Conservation (phyloP, 345 rosid species). For the Eucalyptus camaldulensis region DNA sequence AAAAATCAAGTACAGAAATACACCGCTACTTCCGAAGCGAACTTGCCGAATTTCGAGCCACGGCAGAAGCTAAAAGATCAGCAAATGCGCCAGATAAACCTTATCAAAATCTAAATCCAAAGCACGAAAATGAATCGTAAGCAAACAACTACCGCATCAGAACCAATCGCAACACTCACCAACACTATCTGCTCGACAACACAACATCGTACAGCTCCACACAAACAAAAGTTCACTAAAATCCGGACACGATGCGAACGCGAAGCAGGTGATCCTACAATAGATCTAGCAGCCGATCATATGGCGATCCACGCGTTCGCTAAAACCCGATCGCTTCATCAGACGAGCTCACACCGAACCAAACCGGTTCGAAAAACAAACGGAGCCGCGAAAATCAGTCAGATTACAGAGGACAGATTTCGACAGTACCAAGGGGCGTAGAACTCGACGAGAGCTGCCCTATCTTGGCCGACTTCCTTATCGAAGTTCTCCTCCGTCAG, state of each 20-base stretch:
- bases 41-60: background rate
- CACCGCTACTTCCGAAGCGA: background rate
- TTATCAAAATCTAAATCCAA: background rate
- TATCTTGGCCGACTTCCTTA: conserved; percentile 84
- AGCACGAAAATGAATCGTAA: background rate
- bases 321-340: background rate
- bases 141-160: background rate
- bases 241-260: background rate
- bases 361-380: background rate
- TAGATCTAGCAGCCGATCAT: background rate
- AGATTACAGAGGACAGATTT: background rate
- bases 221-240: background rate
- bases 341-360: background rate
- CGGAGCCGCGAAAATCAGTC: background rate
- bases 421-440: conserved; percentile 87
- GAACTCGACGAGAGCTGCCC: conserved; percentile 94
- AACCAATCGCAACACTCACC: background rate
- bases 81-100: background rate
- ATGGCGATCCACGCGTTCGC: background rate
- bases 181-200: background rate
- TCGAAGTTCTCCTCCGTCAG: conserved; percentile 88
- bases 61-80: background rate
- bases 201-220: background rate
- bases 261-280: background rate
- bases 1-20: background rate